phyloP scores from a whole-genome alignment of 345 rosid genomes.

The Isatis tinctoria region DNA sequence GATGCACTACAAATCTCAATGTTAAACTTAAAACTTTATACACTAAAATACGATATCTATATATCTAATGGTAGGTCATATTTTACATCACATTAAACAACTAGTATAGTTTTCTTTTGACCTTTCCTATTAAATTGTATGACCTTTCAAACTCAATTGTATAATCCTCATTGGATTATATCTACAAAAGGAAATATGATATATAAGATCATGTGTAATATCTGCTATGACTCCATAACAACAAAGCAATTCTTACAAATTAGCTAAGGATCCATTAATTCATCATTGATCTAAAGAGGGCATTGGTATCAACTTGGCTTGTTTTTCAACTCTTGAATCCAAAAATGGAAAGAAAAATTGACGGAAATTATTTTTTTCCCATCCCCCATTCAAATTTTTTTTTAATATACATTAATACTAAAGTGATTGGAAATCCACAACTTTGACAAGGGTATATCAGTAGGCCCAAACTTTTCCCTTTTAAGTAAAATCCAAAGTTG shows the following conservation, averaged over 20 bases:
- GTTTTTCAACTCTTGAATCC: constrained; percentile 19
- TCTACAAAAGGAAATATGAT: constrained; percentile 11
- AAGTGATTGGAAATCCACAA: constrained; percentile 11
- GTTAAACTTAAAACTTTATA: background rate
- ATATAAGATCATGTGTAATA: background rate
- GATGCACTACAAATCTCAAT: background rate
- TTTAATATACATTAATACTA: background rate
- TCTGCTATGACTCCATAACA: constrained; percentile 16
- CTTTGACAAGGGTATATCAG: constrained; percentile 21
- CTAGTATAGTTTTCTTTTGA: background rate
- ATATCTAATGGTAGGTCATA: constrained; percentile 13
- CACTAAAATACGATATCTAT: constrained; percentile 14
- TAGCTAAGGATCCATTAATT: constrained; percentile 7
- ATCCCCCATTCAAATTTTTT: constrained; percentile 9
- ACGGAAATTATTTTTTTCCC: constrained; percentile 1
- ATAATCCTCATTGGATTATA: constrained; percentile 16
- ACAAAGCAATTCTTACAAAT: background rate
- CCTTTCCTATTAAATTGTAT: constrained; percentile 9
- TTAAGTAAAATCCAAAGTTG: constrained; percentile 26
- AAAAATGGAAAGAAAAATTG: constrained; percentile 21
- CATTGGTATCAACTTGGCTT: constrained; percentile 22
- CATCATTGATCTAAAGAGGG: constrained; percentile 15
- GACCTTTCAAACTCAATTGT: background rate
- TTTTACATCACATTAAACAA: constrained; percentile 11
- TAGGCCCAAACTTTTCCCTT: constrained; percentile 23